Percentiles rank a stretch among this genome's conserved stretches.
These are phyloP conservation scores for Begonia peltatifolia DNA, from an alignment of 306 rosid species.

Conservation along the genomic window DNA sequence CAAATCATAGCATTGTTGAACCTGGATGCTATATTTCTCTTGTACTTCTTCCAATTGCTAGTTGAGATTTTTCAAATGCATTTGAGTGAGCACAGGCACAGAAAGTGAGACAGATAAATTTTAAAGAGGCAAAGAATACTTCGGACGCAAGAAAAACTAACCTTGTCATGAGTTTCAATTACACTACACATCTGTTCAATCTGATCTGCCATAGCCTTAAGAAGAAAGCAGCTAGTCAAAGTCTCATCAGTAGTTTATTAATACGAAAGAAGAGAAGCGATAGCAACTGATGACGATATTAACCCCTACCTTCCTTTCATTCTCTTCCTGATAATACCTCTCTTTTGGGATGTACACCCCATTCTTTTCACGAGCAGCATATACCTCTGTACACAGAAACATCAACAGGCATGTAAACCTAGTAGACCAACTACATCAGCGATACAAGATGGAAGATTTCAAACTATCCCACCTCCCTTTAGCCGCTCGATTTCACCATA, in stretches of 20 bases:
- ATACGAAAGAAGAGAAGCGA: background rate
- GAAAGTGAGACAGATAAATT: background rate
- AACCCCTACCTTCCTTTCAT: slow-evolving; percentile 57
- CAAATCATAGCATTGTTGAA: slow-evolving; percentile 52
- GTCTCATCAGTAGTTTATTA: background rate
- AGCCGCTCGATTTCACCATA: slow-evolving; percentile 97
- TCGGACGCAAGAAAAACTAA: slow-evolving; percentile 13
- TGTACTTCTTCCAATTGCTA: slow-evolving; percentile 77
- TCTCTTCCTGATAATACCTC: slow-evolving; percentile 82
- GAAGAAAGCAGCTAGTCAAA: background rate
- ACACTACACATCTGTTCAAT: slow-evolving; percentile 78
- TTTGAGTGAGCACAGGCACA: background rate
- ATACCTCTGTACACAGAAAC: slow-evolving; percentile 50
- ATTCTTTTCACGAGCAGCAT: slow-evolving; percentile 93
- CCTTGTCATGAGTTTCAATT: slow-evolving; percentile 73
- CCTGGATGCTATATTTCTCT: slow-evolving; percentile 43
- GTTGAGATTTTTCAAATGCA: slow-evolving; percentile 7
- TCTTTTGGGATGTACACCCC: slow-evolving; percentile 96
- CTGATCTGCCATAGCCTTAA: slow-evolving; percentile 82
- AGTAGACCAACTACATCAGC: too few relatives aligned
- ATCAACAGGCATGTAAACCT: too few relatives aligned
- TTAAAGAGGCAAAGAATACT: background rate
- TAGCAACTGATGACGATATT: background rate
- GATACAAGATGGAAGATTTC: background rate
- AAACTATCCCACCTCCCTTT: slow-evolving; percentile 51